These are phyloP conservation scores for Tripterygium wilfordii DNA, from an alignment of 177 flowering plant genomes.

Conservation along the genomic window DNA sequence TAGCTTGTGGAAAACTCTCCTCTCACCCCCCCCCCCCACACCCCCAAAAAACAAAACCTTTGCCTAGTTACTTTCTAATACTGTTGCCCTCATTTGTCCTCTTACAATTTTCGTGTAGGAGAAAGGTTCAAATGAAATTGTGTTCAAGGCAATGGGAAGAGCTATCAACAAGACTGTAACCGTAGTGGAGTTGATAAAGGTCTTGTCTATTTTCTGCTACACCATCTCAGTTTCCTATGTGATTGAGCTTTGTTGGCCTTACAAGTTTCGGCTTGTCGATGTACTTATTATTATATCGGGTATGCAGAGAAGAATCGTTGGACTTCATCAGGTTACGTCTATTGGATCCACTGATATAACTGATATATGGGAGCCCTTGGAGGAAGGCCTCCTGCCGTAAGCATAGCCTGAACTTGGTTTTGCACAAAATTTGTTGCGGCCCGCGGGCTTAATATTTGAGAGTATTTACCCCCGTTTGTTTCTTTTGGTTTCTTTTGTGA, in stretches of 20 bases:
- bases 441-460: too few relatives aligned
- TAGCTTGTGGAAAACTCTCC: too few relatives aligned
- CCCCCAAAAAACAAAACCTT: too few relatives aligned
- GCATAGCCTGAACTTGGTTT: constrained; percentile 14
- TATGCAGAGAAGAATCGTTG: constrained; percentile 66
- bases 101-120: constrained; percentile 35
- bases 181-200: constrained; percentile 82
- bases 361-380: constrained; percentile 71
- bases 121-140: constrained; percentile 67
- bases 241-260: too few relatives aligned
- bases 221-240: too few relatives aligned
- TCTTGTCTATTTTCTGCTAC: constrained; percentile 7
- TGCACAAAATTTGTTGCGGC: too few relatives aligned
- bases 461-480: too few relatives aligned
- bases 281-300: not conserved
- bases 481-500: too few relatives aligned
- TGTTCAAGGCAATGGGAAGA: constrained; percentile 92
- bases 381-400: constrained; percentile 77
- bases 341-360: constrained; percentile 68
- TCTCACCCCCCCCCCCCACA: too few relatives aligned
- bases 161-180: constrained; percentile 88
- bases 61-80: too few relatives aligned
- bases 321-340: constrained; percentile 60
- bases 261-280: constrained; percentile 1
- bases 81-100: too few relatives aligned